Evolutionary conservation across 257 asterid genomes (phyloP).

Genomic region (Solanum sitiens): DNA sequence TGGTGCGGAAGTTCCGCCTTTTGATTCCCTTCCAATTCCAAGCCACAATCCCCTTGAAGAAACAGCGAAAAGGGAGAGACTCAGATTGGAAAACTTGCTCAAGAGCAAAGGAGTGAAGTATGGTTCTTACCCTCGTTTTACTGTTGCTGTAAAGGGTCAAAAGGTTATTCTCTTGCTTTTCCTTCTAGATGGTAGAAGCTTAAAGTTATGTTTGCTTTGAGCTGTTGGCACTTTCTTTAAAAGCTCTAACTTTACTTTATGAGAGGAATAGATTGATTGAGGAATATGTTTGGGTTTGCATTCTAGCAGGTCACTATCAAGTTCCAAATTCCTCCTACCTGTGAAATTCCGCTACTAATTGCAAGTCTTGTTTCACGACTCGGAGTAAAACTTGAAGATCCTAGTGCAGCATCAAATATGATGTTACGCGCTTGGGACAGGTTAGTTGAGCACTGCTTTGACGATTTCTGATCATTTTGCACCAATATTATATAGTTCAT

Average conservation of each 20-base stretch:
- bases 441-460: constrained; percentile 23
- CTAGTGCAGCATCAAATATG: constrained; percentile 73
- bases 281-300: neutral
- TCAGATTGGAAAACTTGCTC: constrained; percentile 49
- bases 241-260: neutral
- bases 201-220: constrained; percentile 4
- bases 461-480: neutral
- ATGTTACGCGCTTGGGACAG: constrained; percentile 85
- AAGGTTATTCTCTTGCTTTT: constrained; percentile 35
- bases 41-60: constrained; percentile 48
- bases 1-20: constrained; percentile 16
- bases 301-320: constrained; percentile 55
- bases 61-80: constrained; percentile 58
- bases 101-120: constrained; percentile 46
- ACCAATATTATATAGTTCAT: neutral
- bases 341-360: constrained; percentile 76
- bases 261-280: neutral
- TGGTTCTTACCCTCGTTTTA: constrained; percentile 66
- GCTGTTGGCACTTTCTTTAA: neutral
- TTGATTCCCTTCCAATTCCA: constrained; percentile 31
- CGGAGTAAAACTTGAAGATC: constrained; percentile 54
- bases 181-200: neutral
- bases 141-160: constrained; percentile 73
- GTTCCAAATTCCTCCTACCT: constrained; percentile 79
- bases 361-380: constrained; percentile 73